Conservation (phyloP, 768 basidiomycete species). For the Leccinum arenicola region DNA sequence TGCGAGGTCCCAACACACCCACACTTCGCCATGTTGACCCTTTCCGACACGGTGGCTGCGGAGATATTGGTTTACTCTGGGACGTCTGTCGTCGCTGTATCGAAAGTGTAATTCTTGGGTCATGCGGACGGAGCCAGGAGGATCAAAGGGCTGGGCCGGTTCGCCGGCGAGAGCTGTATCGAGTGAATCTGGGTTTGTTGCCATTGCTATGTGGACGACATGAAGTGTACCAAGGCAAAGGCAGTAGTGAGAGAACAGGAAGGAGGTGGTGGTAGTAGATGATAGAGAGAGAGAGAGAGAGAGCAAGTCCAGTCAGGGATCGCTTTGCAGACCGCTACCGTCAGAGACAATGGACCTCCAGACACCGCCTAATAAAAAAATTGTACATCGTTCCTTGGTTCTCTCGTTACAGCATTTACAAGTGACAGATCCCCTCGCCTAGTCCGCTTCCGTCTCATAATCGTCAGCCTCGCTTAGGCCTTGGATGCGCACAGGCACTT, state of each 20-base stretch:
- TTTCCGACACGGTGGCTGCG: constrained; percentile 74
- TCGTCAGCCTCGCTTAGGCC: constrained; percentile 17
- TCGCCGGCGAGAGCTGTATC: constrained; percentile 35
- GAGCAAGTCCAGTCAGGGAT: constrained; percentile 10
- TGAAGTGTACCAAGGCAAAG: constrained; percentile 18
- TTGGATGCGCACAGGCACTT: constrained; percentile 40
- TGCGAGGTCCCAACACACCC: constrained; percentile 58
- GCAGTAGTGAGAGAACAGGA: background rate
- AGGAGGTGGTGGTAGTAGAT: constrained; percentile 18
- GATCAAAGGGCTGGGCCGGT: constrained; percentile 35
- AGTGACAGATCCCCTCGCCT: constrained; percentile 7
- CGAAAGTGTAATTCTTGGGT: constrained; percentile 43
- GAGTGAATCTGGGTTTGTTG: constrained; percentile 23
- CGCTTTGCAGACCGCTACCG: constrained; percentile 12
- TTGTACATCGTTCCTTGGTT: constrained; percentile 10
- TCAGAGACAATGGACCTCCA: constrained; percentile 19
- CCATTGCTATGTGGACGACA: constrained; percentile 28
- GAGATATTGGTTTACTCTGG: constrained; percentile 83
- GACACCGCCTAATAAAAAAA: constrained; percentile 28
- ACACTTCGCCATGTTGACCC: constrained; percentile 91
- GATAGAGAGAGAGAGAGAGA: constrained; percentile 13
- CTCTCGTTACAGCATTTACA: constrained; percentile 14
- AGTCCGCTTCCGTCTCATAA: constrained; percentile 1
- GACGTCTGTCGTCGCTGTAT: constrained; percentile 38
- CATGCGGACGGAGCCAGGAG: constrained; percentile 47